Evolutionary conservation across 495 filamentous ascomycete species (phyloP), one percentile per base, ranked within the genome.

Genomic region (Penicillium simplicissimum): DNA sequence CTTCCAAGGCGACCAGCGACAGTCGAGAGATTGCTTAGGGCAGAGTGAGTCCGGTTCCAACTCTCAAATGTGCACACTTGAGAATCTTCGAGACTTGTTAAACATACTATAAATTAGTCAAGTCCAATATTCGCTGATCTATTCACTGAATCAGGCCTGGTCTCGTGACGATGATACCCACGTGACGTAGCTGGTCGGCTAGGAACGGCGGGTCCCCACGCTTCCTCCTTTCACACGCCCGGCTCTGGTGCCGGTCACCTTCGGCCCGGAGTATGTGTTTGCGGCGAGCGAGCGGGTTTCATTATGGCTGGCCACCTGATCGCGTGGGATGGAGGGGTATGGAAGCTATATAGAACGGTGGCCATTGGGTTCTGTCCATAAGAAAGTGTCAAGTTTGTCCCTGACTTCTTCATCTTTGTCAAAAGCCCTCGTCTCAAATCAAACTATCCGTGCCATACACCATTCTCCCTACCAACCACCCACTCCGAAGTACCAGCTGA

Each of bases 201-300:
- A 53, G 15, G 3, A 13, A 4, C 51, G 51, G 51, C 34, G 51
- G 51, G 51, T 53, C 51, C 51, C 8, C 14, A 3, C 13, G 28
- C 25, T 52, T 28, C 34, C 17, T 36, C 21, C 51, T 53, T 53
- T 53, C 51, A 35, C 31, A 34, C 25, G 48, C 48, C 51, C 51
- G 51, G 51, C 51, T 35, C 31, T 37, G 17, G 31, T 35, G 51
- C 51, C 51, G 51, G 51, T 53, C 51, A 8, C 33, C 51, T 35
- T 53, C 51, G 51, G 51, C 31, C 51, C 51, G 51, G 51, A 53
- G 47, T 34, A 52, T 52, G 51, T 37, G 7, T 11, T 76, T 57
- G 82, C 85, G 17, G 88, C 86, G 66, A 92, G 88, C 73, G 82
- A 84, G 72, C 91, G 91, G 67, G 91, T 89, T 36, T 89, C 82